phyloP scores from a whole-genome alignment of 306 rosid species.

The Vachellia collinsii region DNA sequence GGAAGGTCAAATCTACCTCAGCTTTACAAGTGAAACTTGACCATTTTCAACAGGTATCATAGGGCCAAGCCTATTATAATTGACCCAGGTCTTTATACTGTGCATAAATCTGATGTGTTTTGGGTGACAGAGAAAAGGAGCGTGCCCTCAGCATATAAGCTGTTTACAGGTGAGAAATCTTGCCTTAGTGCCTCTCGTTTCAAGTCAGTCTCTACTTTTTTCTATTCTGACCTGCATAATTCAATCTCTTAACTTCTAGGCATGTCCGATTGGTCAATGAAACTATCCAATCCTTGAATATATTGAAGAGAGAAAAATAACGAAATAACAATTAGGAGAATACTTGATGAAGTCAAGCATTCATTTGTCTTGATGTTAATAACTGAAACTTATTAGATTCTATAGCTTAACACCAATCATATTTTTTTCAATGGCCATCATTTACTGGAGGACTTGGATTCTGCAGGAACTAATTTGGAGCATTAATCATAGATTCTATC shows the following conservation, averaged over 20 bases:
- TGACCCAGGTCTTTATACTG: slow-evolving; percentile 77
- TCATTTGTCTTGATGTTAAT: not conserved
- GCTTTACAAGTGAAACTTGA: slow-evolving; percentile 17
- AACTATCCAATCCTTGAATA: slow-evolving; percentile 7
- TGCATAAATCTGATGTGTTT: slow-evolving; percentile 69
- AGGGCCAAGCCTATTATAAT: slow-evolving; percentile 81
- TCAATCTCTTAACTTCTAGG: not conserved
- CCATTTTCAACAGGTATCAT: slow-evolving; percentile 53
- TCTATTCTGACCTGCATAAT: not conserved
- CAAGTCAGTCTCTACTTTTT: not conserved
- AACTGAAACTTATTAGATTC: not conserved
- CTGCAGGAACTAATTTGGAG: slow-evolving; percentile 2
- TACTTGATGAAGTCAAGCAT: not conserved
- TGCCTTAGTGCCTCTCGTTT: slow-evolving; percentile 16
- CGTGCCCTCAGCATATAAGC: slow-evolving; percentile 73
- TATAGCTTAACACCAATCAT: not conserved
- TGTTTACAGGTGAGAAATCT: slow-evolving; percentile 61
- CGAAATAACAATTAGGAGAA: not conserved
- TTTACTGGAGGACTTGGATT: not conserved
- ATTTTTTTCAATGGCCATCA: not conserved
- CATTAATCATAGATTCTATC: not conserved
- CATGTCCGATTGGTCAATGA: not conserved
- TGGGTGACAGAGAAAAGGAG: slow-evolving; percentile 72
- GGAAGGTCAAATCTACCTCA: slow-evolving; percentile 13
- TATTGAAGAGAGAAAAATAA: slow-evolving; percentile 11